A percentile compares a stretch with the other conserved stretches of the same genome.
phyloP scores from a whole-genome alignment of 2,329 filamentous ascomycete species.

The Fusarium dimerum region DNA sequence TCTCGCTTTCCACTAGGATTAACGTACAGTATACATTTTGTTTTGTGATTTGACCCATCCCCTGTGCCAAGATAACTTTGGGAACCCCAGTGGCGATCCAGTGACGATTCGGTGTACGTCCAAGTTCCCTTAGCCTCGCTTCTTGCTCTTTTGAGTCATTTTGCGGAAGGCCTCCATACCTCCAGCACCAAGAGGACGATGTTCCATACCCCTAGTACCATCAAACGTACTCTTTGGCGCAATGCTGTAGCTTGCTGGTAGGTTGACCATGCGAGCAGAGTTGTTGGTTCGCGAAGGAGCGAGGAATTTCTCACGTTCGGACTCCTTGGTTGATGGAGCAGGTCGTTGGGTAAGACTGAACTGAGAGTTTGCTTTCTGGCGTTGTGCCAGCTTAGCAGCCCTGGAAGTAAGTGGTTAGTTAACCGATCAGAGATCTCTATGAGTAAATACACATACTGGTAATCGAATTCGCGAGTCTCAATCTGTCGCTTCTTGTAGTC shows the following conservation, averaged over 20 bases:
- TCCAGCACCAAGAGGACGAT: slow-evolving; percentile 62
- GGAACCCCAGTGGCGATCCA: too few species aligned
- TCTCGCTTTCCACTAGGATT: slow-evolving; percentile 18
- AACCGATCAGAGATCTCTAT: background rate
- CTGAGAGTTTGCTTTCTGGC: slow-evolving; percentile 48
- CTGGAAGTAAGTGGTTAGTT: slow-evolving; percentile 36
- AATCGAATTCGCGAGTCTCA: slow-evolving; percentile 64
- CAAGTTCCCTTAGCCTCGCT: slow-evolving; percentile 33
- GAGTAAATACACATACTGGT: slow-evolving; percentile 50
- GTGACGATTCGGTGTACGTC: too few species aligned
- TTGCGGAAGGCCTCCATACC: slow-evolving; percentile 66
- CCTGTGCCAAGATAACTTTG: too few species aligned
- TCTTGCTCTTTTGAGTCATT: slow-evolving; percentile 66
- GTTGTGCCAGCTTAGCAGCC: slow-evolving; percentile 55
- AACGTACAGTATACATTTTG: slow-evolving; percentile 18
- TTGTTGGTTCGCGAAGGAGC: slow-evolving; percentile 57
- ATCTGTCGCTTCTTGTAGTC: slow-evolving; percentile 86
- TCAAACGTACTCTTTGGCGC: slow-evolving; percentile 65
- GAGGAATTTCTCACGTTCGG: slow-evolving; percentile 60
- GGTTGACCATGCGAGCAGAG: slow-evolving; percentile 56
- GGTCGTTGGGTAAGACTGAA: slow-evolving; percentile 54
- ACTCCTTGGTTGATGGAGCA: slow-evolving; percentile 44
- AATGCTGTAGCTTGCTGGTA: slow-evolving; percentile 60
- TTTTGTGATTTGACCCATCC: too few species aligned
- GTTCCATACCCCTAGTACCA: slow-evolving; percentile 50